Evolutionary conservation across 2,329 filamentous ascomycete genomes (phyloP), one percentile per base, ranked within the genome.

Genomic region (Cladosporium sp.): DNA sequence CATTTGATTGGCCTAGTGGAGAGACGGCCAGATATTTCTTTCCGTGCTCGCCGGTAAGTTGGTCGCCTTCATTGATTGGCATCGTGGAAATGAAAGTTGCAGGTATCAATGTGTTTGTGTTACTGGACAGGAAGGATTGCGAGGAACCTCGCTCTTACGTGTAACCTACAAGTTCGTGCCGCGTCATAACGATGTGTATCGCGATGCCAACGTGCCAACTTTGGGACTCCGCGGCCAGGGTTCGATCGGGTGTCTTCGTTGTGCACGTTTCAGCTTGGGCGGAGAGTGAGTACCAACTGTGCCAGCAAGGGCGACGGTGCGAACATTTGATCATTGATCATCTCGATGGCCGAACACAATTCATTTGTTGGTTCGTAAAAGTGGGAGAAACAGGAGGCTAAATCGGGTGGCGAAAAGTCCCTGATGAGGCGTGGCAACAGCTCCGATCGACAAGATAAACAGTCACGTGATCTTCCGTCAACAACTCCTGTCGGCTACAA

Each of bases 21-120:
- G 66, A 65, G 46, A 75, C 72, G n/a, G 69, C 69, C 10, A 75
- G 69, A 44, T 74, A 75, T 14, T 65, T 72, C 55, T 68, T 71
- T 40, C 70, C 71, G 26, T 67, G 68, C 66, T 74, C 71, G 50
- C 69, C 70, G 8, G 64, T 40, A 18, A 70, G 62, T 59, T 68
- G 66, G 7, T 53, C 64, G 64, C 71, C 72, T 68, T 75, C 72
- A 21, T 53, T 62, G 57, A 68, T 62, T 40, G 55, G 55, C 55
- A 57, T 57, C 12, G 55, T 57, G 28, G 8, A 21, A 26, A 40
- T 40, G 28, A 28, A 23, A 2, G n/a, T 57, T 12, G 28, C 11
- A 26, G n/a, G 1, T 40, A 21, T 16, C 3, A 33, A n/a, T n/a
- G 18, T 16, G 12, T 57, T 21, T 57, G n/a, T 55, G 28, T 18